Evolutionary conservation across 176 grass and related monocot species (phyloP).

Genomic region (Tuctoria greenei): DNA sequence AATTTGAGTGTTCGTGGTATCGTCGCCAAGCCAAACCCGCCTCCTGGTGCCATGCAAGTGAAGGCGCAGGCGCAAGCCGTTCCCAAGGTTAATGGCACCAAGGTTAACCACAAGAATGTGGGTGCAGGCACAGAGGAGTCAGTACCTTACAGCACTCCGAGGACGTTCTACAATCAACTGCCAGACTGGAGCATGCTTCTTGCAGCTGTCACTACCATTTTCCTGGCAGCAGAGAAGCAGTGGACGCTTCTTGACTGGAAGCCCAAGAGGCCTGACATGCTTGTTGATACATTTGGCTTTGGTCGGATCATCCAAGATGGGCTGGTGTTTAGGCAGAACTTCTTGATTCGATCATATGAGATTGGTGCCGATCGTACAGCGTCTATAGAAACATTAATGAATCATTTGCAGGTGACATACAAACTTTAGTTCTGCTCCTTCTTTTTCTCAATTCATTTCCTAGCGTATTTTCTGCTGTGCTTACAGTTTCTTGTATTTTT

Average conservation of each 20-base stretch:
- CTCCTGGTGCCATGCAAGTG: conserved; percentile 55
- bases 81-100: conserved; percentile 82
- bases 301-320: conserved; percentile 90
- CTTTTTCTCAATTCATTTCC: neutral
- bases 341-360: conserved; percentile 94
- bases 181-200: conserved; percentile 99
- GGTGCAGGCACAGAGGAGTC: conserved; percentile 38
- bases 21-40: conserved; percentile 55
- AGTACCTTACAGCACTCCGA: conserved; percentile 47
- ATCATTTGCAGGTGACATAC: conserved; percentile 85
- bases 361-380: conserved; percentile 95
- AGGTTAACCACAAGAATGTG: conserved; percentile 54
- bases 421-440: conserved; percentile 8
- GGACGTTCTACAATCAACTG: conserved; percentile 90
- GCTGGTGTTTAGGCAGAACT: conserved; percentile 92
- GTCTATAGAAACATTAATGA: conserved; percentile 98
- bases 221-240: conserved; percentile 95
- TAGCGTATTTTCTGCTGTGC: conserved; percentile 10
- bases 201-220: conserved; percentile 91
- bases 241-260: conserved; percentile 96
- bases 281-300: conserved; percentile 82
- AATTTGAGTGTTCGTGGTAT: conserved; percentile 63
- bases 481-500: conserved; percentile 25
- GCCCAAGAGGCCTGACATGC: conserved; percentile 89
- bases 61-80: conserved; percentile 71